phyloP scores from a whole-genome alignment of 2,329 filamentous ascomycete species.

The Colletotrichum camelliae region DNA sequence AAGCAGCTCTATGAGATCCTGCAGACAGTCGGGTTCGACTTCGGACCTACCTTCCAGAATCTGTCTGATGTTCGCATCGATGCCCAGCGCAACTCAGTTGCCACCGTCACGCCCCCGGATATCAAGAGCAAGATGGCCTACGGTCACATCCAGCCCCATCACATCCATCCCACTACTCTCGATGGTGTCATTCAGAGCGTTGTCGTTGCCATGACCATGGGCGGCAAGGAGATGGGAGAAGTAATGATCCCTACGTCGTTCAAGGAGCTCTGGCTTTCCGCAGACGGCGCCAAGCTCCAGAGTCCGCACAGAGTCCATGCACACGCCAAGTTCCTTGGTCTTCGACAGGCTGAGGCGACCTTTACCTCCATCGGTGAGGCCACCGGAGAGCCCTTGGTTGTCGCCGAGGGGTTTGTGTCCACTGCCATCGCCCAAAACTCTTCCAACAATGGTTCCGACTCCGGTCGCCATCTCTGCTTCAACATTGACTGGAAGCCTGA shows the following conservation, averaged over 20 bases:
- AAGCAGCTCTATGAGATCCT: neutral
- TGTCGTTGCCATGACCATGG: neutral
- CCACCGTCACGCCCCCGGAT: neutral
- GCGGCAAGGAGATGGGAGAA: neutral
- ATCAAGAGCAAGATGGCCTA: neutral
- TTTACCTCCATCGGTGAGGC: neutral
- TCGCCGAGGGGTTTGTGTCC: neutral
- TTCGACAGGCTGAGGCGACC: neutral
- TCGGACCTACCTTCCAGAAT: neutral
- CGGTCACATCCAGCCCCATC: neutral
- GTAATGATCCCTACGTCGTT: neutral
- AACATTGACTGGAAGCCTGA: neutral
- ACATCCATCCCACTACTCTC: neutral
- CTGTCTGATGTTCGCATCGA: neutral
- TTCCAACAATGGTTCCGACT: neutral
- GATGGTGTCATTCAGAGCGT: neutral
- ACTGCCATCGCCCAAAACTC: neutral
- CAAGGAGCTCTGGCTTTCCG: neutral
- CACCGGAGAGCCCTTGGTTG: neutral
- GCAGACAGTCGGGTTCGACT: neutral
- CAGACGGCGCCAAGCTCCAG: neutral
- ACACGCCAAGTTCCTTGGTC: neutral
- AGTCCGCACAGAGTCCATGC: neutral
- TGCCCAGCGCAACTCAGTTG: neutral
- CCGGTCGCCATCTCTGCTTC: neutral